phyloP scores from a whole-genome alignment of 192 early-diverging fungal species.

The Entomortierella parvispora region DNA sequence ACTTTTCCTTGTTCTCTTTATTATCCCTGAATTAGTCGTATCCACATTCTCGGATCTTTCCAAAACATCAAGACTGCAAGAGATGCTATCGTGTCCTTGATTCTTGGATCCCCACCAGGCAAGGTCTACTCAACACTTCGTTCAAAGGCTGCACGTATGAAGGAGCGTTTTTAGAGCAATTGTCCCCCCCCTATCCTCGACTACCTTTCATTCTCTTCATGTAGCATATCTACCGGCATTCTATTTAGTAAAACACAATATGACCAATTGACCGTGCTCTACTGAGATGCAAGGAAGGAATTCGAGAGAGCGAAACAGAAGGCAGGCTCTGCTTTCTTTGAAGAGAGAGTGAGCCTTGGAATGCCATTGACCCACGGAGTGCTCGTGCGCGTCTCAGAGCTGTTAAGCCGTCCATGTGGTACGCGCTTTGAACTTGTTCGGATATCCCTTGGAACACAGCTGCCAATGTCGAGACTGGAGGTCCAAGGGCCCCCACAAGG shows the following conservation, averaged over 20 bases:
- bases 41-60: slow-evolving; percentile 95
- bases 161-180: slow-evolving; percentile 87
- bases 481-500: no score
- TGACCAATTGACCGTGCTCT: background rate
- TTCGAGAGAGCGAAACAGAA: no score
- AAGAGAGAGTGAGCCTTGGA: no score
- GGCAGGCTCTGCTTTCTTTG: no score
- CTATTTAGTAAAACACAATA: background rate
- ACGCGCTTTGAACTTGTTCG: no score
- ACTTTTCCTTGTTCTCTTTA: slow-evolving; percentile 3
- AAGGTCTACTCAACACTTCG: slow-evolving; percentile 95
- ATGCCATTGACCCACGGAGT: no score
- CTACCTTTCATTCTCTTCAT: background rate
- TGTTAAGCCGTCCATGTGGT: no score
- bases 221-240: slow-evolving; percentile 7
- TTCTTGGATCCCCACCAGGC: slow-evolving; percentile 95
- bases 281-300: no score
- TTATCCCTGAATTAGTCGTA: slow-evolving; percentile 68
- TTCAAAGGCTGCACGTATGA: slow-evolving; percentile 89
- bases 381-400: no score
- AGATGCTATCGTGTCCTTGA: slow-evolving; percentile 90
- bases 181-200: no score
- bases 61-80: slow-evolving; percentile 97
- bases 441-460: no score
- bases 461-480: no score